These are phyloP conservation scores for Paradendryphiella salina DNA, from an alignment of 2,329 filamentous ascomycete species.

Conservation along the genomic window DNA sequence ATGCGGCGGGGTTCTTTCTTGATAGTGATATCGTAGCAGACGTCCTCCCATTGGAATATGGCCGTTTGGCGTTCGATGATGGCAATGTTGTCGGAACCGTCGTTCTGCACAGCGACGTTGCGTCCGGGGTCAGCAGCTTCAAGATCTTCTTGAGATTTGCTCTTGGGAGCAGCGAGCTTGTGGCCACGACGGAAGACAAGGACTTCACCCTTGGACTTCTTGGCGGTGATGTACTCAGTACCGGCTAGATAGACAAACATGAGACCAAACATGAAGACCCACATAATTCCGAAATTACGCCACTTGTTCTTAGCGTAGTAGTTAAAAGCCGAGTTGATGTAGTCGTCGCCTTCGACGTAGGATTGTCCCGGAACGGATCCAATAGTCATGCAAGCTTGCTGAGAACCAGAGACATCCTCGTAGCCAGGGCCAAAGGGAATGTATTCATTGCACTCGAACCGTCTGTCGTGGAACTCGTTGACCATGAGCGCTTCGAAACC, in stretches of 20 bases:
- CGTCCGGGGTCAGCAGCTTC: constrained; percentile 44
- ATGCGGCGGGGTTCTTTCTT: constrained; percentile 75
- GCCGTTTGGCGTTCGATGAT: constrained; percentile 67
- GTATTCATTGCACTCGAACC: constrained; percentile 57
- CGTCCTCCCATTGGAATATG: constrained; percentile 83
- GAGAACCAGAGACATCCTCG: constrained; percentile 31
- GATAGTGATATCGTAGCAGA: constrained; percentile 79
- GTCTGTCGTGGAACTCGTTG: constrained; percentile 74
- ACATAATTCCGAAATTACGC: constrained; percentile 54
- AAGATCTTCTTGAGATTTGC: constrained; percentile 48
- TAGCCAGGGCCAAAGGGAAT: constrained; percentile 52
- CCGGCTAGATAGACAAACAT: constrained; percentile 50
- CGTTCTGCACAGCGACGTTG: constrained; percentile 42
- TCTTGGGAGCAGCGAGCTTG: constrained; percentile 52
- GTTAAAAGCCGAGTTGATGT: constrained; percentile 41
- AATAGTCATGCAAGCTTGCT: constrained; percentile 49
- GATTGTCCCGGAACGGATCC: constrained; percentile 47
- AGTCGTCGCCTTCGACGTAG: constrained; percentile 47
- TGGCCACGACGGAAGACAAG: constrained; percentile 55
- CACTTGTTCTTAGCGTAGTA: constrained; percentile 50
- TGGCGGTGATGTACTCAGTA: constrained; percentile 53
- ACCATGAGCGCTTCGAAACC: constrained; percentile 79
- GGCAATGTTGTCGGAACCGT: constrained; percentile 48
- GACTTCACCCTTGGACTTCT: constrained; percentile 58
- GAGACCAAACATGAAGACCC: constrained; percentile 51